Evolutionary conservation across 2,329 filamentous ascomycete genomes (phyloP).

Genomic region (Talaromyces sp.): DNA sequence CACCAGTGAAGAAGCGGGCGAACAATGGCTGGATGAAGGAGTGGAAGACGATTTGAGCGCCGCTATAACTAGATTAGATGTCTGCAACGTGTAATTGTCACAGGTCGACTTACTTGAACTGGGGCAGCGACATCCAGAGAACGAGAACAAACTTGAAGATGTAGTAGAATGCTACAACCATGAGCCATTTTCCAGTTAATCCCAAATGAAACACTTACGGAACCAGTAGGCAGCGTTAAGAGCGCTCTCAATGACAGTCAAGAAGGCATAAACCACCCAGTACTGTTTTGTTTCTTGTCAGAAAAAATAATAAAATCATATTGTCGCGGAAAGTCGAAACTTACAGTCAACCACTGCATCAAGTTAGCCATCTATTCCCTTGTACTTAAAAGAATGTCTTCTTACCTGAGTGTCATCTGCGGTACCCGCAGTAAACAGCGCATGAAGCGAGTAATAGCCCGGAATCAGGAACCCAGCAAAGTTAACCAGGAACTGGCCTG

Average conservation of each 20-base stretch:
- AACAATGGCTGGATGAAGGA: constrained; percentile 90
- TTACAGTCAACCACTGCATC: constrained; percentile 55
- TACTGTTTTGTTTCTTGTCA: constrained; percentile 46
- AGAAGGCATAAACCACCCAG: constrained; percentile 63
- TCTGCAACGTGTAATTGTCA: constrained; percentile 17
- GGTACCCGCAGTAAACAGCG: constrained; percentile 56
- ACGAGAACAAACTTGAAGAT: constrained; percentile 98
- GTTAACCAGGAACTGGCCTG: constrained; percentile 63
- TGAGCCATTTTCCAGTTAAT: constrained; percentile 18
- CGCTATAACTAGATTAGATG: constrained; percentile 49
- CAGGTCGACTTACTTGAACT: constrained; percentile 67
- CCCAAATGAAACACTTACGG: constrained; percentile 41
- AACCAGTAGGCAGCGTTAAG: constrained; percentile 67
- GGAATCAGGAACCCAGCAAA: constrained; percentile 61
- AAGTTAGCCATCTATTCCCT: constrained; percentile 17
- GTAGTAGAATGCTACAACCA: constrained; percentile 76
- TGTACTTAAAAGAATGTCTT: constrained; percentile 8
- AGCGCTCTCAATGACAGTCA: constrained; percentile 61
- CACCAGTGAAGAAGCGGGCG: constrained; percentile 78
- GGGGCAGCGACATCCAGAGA: constrained; percentile 94
- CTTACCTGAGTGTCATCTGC: constrained; percentile 61
- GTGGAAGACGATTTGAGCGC: constrained; percentile 93
- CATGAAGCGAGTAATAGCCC: constrained; percentile 61
- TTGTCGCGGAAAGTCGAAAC: constrained; percentile 15
- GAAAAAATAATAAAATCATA: background rate